These are phyloP conservation scores for Trichoderma oligosporum DNA, from an alignment of 2,329 filamentous ascomycete species.

Conservation along the genomic window DNA sequence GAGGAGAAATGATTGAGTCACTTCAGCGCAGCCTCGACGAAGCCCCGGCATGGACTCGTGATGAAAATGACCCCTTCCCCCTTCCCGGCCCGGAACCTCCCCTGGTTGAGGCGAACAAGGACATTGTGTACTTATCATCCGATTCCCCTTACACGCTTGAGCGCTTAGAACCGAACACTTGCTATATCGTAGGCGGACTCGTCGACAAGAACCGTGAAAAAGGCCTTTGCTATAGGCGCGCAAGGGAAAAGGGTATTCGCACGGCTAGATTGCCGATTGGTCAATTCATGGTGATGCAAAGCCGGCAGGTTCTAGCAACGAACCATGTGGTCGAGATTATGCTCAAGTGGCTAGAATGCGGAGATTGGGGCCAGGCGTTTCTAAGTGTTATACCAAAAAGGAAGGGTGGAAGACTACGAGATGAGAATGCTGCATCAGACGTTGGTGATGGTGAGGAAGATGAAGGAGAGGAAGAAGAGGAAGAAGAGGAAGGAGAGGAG, in stretches of 20 bases:
- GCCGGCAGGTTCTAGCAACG: constrained; percentile 79
- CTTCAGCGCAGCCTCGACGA: constrained; percentile 42
- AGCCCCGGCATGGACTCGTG: constrained; percentile 31
- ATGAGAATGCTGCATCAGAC: constrained; percentile 26
- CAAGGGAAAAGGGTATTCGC: constrained; percentile 68
- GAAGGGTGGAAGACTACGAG: constrained; percentile 72
- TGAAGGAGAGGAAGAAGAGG: constrained; percentile 29
- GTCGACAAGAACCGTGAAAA: constrained; percentile 98
- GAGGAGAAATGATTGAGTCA: constrained; percentile 58
- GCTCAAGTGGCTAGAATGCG: constrained; percentile 83
- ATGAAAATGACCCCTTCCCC: constrained; percentile 34
- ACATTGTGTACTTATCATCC: constrained; percentile 81
- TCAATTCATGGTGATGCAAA: constrained; percentile 90
- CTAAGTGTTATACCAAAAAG: constrained; percentile 82
- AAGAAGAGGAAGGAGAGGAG: neutral
- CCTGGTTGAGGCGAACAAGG: constrained; percentile 33
- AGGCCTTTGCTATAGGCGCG: constrained; percentile 83
- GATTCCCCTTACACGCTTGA: constrained; percentile 85
- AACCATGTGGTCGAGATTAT: constrained; percentile 98
- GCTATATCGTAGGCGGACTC: constrained; percentile 88
- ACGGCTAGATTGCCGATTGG: constrained; percentile 92
- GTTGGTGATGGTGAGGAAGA: constrained; percentile 26
- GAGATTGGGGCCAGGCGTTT: constrained; percentile 90
- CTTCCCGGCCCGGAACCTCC: constrained; percentile 34
- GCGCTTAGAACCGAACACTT: constrained; percentile 79